A percentile compares a stretch with the other conserved stretches of the same genome.
These are phyloP conservation scores for Cladosporium cucumerinum DNA, from an alignment of 2,329 filamentous ascomycete species.

Conservation along the genomic window DNA sequence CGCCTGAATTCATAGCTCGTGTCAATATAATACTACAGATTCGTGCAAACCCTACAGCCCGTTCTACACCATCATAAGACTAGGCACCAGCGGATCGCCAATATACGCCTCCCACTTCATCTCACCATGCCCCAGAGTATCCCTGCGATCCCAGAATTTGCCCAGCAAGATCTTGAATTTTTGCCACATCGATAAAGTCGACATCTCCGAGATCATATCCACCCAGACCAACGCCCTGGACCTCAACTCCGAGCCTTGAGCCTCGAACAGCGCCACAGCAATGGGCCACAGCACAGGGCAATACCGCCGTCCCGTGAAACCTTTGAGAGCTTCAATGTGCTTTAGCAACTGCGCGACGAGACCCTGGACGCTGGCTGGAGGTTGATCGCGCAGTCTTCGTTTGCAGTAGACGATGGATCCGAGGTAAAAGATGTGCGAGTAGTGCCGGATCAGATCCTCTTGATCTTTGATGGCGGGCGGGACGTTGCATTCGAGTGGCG, in stretches of 20 bases:
- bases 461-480: background rate
- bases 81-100: background rate
- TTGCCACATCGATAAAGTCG: background rate
- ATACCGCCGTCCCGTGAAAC: background rate
- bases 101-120: background rate
- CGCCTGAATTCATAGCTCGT: background rate
- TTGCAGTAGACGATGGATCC: background rate
- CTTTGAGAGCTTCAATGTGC: background rate
- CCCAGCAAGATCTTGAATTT: background rate
- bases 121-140: background rate
- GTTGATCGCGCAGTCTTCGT: background rate
- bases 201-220: background rate
- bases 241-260: background rate
- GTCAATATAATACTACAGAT: background rate
- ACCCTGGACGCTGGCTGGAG: background rate
- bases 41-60: background rate
- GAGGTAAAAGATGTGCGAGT: background rate
- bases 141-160: background rate
- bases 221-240: background rate
- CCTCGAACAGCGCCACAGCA: background rate
- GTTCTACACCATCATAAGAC: background rate
- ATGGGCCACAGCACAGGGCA: background rate
- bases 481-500: background rate
- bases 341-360: background rate
- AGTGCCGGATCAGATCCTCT: background rate